Percentiles rank a stretch among this genome's conserved stretches.
These are phyloP conservation scores for Gastrodia elata DNA, from an alignment of 106 monocot species.

Conservation along the genomic window DNA sequence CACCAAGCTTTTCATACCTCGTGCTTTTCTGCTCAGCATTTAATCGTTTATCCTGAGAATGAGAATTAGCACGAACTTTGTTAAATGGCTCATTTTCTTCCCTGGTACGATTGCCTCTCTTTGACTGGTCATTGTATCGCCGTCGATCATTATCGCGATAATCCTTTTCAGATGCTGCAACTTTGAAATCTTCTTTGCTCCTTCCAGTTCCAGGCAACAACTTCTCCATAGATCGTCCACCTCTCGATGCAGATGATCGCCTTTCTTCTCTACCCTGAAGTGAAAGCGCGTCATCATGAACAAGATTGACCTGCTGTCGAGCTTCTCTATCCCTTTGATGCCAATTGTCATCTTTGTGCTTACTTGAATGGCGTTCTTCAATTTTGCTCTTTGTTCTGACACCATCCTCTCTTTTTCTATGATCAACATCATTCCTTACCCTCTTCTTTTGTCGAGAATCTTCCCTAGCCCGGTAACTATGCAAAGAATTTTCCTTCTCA, in stretches of 20 bases:
- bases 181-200: slow-evolving; percentile 40
- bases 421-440: slow-evolving; percentile 40
- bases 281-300: slow-evolving; percentile 33
- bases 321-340: slow-evolving; percentile 65
- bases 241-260: slow-evolving; percentile 13
- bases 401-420: slow-evolving; percentile 47
- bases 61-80: slow-evolving; percentile 31
- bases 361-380: slow-evolving; percentile 39
- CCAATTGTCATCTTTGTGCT: slow-evolving; percentile 61
- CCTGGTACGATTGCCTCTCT: slow-evolving; percentile 22
- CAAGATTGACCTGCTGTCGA: slow-evolving; percentile 46
- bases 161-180: slow-evolving; percentile 29
- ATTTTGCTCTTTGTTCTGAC: slow-evolving; percentile 36
- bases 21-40: slow-evolving; percentile 27
- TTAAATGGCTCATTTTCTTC: slow-evolving; percentile 25
- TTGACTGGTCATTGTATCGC: slow-evolving; percentile 27
- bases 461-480: slow-evolving; percentile 41
- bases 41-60: slow-evolving; percentile 27
- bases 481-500: slow-evolving; percentile 41
- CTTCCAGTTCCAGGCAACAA: slow-evolving; percentile 26
- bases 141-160: slow-evolving; percentile 30
- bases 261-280: slow-evolving; percentile 63
- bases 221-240: slow-evolving; percentile 29
- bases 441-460: slow-evolving; percentile 36
- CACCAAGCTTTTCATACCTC: slow-evolving; percentile 37